Evolutionary conservation across 2,329 filamentous ascomycete species (phyloP).

Genomic region (Trichoderma koningii): DNA sequence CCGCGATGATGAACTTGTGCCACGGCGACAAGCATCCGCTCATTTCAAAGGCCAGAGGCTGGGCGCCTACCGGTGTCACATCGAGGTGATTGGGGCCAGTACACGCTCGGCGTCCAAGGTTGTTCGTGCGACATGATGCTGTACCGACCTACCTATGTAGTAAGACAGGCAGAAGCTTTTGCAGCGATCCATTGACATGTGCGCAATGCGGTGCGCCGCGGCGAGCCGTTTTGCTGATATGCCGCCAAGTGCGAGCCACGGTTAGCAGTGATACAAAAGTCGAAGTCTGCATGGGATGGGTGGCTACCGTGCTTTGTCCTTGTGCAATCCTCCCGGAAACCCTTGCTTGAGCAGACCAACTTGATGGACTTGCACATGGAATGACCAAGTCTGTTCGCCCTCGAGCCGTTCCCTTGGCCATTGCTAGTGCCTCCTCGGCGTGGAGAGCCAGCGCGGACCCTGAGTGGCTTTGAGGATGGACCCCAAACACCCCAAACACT

Average conservation of each 20-base stretch:
- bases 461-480: constrained; percentile 15
- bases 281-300: neutral
- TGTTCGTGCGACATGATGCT: neutral
- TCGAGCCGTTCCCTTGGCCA: neutral
- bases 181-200: too few relatives aligned
- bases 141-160: too few relatives aligned
- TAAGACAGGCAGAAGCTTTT: too few relatives aligned
- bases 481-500: neutral
- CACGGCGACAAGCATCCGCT: neutral
- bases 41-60: too few relatives aligned
- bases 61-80: constrained; percentile 2
- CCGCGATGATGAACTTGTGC: neutral
- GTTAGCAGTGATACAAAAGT: neutral
- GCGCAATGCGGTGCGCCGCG: too few relatives aligned
- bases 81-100: neutral
- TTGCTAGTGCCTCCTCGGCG: constrained; percentile 16
- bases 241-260: neutral
- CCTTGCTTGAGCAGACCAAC: neutral
- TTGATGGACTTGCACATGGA: too few relatives aligned
- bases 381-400: too few relatives aligned
- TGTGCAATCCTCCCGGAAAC: neutral
- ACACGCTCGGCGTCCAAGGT: neutral
- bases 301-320: neutral
- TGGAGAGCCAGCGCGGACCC: constrained; percentile 24
- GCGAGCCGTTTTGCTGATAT: too few relatives aligned